Base-by-base conservation (phyloP, 2,329 filamentous ascomycete species). In the Sarocladium strictum region DNA sequence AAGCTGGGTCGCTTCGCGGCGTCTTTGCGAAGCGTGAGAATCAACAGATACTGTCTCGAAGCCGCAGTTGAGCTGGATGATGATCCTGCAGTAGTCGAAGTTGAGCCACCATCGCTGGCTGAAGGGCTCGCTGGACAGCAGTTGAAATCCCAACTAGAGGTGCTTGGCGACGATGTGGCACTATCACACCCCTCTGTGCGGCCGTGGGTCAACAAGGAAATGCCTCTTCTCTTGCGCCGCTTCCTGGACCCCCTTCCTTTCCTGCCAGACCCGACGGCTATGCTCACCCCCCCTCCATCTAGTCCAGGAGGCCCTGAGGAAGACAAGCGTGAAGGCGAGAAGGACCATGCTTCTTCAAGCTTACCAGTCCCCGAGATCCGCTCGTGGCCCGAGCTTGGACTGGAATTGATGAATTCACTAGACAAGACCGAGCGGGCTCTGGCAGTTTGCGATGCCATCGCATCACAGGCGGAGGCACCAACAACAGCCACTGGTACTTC, bases 21-120 rank as follows among this genome's bases (percentile, higher is more conserved):
- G 1, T 80, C 82, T 45, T 66, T 86, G 41, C 78, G 76, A 43
- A 85, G 83, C 58, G 64, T 71, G 0, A 74, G 82, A 12, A 73
- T 85, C 24, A 79, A 76, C 59, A 72, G 84, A 33, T 87, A 81
- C 62, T 86, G 83, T 56, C 69, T 87, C 2, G 84, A 87, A 63
- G 81, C 84, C 29, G 83, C 84, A 5, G 79, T 87, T 29, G 84
- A 87, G 65, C 69, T 86, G 35, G 84, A 87, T 58, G 84, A 87
- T 61, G 84, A 87, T 59, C 84, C 84, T 0, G 75, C 83, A 2
- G 71, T 85, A 1, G 75, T 76, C 26, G 83, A 86, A 58, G 77
- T 86, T 12, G 78, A 83, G 29, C 83, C 84, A 0, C 80, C 80
- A 0, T 84, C 83, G 1, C 68, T 86, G 14, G 81, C 83, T 40